Conservation (phyloP, 1,284 basidiomycete genomes). For the Neonothopanus nambi region DNA sequence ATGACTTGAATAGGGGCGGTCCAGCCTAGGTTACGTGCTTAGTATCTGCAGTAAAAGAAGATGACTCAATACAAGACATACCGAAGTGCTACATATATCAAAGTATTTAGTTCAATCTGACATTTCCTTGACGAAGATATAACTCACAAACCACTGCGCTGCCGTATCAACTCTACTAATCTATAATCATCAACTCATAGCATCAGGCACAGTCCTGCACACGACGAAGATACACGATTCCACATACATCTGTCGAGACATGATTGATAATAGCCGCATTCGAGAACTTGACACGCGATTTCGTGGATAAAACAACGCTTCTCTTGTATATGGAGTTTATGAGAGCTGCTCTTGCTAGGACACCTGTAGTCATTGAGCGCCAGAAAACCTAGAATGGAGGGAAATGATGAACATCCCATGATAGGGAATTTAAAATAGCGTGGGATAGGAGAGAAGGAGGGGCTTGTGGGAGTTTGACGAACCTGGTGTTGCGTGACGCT, state of each 20-base stretch:
- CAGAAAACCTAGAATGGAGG: conserved; percentile 63
- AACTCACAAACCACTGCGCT: conserved; percentile 70
- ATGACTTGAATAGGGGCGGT: conserved; percentile 69
- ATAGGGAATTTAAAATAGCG: background rate
- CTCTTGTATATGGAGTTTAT: conserved; percentile 78
- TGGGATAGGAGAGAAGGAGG: too few species aligned
- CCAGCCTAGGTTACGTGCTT: conserved; percentile 43
- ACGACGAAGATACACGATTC: conserved; percentile 14
- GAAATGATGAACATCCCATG: background rate
- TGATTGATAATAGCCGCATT: conserved; percentile 77
- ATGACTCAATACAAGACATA: conserved; percentile 21
- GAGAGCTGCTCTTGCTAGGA: conserved; percentile 70
- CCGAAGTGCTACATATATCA: conserved; percentile 41
- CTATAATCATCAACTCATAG: conserved; percentile 26
- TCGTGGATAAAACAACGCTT: conserved; percentile 64
- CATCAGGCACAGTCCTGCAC: background rate
- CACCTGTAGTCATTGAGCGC: conserved; percentile 72
- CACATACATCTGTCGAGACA: conserved; percentile 65
- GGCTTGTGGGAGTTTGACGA: conserved; percentile 10
- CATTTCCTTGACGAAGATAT: too few species aligned
- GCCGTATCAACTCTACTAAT: conserved; percentile 58
- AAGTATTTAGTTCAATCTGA: conserved; percentile 10
- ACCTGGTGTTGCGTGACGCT: conserved; percentile 67
- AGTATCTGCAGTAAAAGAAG: too few species aligned
- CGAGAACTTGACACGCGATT: conserved; percentile 61